phyloP scores from a whole-genome alignment of 306 rosid species.

The Inga leiocalycina region DNA sequence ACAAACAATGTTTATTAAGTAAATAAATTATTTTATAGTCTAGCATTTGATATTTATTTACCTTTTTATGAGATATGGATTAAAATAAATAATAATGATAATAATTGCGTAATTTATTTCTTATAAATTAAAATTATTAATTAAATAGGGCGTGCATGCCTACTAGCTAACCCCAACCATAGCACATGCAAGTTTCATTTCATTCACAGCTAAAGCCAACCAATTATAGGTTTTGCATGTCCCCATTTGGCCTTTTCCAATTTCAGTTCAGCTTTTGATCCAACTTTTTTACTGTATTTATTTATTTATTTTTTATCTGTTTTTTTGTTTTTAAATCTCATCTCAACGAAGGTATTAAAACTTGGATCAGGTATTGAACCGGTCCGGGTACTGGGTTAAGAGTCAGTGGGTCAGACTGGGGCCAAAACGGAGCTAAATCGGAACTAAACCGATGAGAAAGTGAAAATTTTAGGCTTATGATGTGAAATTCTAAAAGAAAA shows the following conservation, averaged over 20 bases:
- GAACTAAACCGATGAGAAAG: too few species aligned
- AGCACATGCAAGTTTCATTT: constrained; percentile 43
- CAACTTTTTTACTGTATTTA: background rate
- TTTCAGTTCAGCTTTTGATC: background rate
- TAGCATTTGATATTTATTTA: background rate
- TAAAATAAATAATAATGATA: background rate
- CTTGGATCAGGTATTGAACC: too few species aligned
- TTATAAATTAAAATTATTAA: background rate
- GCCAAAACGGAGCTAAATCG: too few species aligned
- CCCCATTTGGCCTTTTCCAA: constrained; percentile 21
- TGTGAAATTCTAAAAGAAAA: too few species aligned
- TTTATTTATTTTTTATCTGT: background rate
- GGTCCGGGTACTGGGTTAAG: too few species aligned
- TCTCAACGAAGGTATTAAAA: background rate
- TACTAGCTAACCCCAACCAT: constrained; percentile 43
- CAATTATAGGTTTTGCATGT: constrained; percentile 17
- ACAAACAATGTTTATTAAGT: background rate
- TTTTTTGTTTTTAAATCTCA: background rate
- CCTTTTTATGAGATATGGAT: background rate
- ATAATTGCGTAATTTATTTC: background rate
- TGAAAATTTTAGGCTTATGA: too few species aligned
- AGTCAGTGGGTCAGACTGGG: too few species aligned
- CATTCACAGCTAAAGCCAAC: background rate
- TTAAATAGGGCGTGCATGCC: background rate
- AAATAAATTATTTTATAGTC: background rate